phyloP scores from a whole-genome alignment of 495 filamentous ascomycete genomes.

The Penicillium maclennaniae region DNA sequence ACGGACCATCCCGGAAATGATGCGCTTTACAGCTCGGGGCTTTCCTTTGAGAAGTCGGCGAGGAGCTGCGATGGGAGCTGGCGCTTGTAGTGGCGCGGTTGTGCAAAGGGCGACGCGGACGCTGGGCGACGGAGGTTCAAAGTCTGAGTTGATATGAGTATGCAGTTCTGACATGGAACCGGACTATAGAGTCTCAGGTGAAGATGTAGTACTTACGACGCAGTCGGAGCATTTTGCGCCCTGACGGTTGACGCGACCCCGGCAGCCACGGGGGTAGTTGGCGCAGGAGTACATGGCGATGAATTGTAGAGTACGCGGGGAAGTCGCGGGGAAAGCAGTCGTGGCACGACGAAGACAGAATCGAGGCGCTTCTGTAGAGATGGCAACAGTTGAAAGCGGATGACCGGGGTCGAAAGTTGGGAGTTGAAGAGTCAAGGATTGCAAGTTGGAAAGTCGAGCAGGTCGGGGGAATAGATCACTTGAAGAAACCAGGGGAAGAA shows the following conservation, averaged over 20 bases:
- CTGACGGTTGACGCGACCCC: conserved; percentile 43
- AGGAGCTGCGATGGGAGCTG: conserved; percentile 40
- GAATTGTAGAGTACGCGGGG: conserved; percentile 3
- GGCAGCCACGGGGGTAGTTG: conserved; percentile 50
- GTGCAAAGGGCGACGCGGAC: conserved; percentile 43
- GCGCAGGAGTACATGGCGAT: conserved; percentile 47
- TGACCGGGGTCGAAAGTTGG: background rate
- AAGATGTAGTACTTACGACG: conserved; percentile 32
- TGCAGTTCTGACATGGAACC: background rate
- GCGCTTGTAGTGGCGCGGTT: conserved; percentile 42
- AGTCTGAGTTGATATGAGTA: conserved; percentile 24
- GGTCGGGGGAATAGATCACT: conserved; percentile 2
- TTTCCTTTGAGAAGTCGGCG: conserved; percentile 26
- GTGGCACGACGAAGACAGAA: background rate
- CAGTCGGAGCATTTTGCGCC: conserved; percentile 47
- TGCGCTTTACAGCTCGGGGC: conserved; percentile 19
- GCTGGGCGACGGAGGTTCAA: conserved; percentile 43
- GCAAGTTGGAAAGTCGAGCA: background rate
- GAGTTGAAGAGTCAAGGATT: background rate
- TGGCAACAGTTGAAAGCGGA: background rate
- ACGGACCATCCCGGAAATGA: conserved; percentile 7
- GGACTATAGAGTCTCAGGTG: background rate
- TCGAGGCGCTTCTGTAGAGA: background rate
- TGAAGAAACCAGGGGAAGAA: conserved; percentile 9
- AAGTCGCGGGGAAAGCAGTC: background rate